Conservation (phyloP, 306 rosid genomes). For the Prunus mume region DNA sequence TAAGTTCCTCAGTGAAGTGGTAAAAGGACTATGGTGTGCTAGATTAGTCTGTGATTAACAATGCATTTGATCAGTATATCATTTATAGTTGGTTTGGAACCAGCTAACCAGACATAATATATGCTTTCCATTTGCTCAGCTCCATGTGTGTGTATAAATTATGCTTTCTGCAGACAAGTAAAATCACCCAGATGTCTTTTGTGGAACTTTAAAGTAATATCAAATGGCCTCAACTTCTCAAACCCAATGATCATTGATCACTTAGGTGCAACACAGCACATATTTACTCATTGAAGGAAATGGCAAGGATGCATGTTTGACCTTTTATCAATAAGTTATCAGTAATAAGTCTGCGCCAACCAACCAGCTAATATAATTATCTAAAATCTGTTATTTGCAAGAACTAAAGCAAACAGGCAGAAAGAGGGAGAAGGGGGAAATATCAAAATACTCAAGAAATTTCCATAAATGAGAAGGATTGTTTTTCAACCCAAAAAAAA, state of each 20-base stretch:
- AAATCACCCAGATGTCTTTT: background rate
- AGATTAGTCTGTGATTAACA: constrained; percentile 52
- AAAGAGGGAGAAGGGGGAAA: background rate
- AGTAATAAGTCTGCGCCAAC: background rate
- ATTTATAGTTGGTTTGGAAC: background rate
- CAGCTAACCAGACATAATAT: background rate
- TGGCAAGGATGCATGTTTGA: background rate
- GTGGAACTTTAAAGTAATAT: background rate
- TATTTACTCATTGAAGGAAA: background rate
- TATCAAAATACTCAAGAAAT: background rate
- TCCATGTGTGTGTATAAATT: background rate
- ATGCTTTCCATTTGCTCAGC: background rate
- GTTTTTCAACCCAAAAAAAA: too few relatives aligned
- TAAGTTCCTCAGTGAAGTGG: constrained; percentile 48
- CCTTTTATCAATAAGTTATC: background rate
- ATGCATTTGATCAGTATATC: background rate
- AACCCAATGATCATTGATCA: background rate
- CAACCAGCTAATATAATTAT: background rate
- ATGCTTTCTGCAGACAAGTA: background rate
- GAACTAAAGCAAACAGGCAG: background rate
- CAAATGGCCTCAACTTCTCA: background rate
- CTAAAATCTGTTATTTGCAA: background rate
- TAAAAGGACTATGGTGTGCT: constrained; percentile 49
- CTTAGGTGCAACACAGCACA: background rate
- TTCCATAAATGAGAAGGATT: background rate